These are phyloP conservation scores for Trifolium pratense DNA, from an alignment of 306 rosid genomes.

Conservation along the genomic window DNA sequence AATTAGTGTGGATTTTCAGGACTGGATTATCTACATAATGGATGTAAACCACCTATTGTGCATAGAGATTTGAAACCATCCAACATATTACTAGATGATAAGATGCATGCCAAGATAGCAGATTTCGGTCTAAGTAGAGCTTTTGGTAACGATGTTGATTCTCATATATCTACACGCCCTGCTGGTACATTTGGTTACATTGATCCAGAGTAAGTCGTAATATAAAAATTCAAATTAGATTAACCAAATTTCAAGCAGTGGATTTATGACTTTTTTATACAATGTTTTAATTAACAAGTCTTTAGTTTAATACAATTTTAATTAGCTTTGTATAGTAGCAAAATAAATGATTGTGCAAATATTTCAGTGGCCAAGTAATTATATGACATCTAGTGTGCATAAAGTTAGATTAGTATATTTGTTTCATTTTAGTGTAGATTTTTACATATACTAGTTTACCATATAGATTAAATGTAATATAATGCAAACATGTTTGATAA, in stretches of 20 bases:
- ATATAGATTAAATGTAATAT: too few species aligned
- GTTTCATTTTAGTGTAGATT: too few species aligned
- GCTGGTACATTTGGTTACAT: constrained; percentile 56
- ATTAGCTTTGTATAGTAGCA: neutral
- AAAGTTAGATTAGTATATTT: too few species aligned
- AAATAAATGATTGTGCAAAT: too few species aligned
- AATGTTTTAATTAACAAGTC: too few species aligned
- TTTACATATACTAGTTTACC: too few species aligned
- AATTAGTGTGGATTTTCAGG: constrained; percentile 33
- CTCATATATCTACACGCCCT: constrained; percentile 43
- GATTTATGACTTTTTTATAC: neutral
- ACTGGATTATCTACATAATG: constrained; percentile 53
- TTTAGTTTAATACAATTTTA: neutral
- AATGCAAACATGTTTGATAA: too few species aligned
- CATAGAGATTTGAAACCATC: constrained; percentile 68
- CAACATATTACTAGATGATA: constrained; percentile 53
- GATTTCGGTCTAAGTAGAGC: constrained; percentile 60
- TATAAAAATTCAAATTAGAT: neutral
- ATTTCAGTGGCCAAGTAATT: too few species aligned
- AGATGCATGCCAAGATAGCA: constrained; percentile 51
- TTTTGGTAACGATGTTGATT: constrained; percentile 34
- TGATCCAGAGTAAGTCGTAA: constrained; percentile 54
- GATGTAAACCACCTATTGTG: constrained; percentile 42
- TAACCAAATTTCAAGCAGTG: neutral
- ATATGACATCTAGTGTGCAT: too few species aligned